A percentile compares a stretch with the other conserved stretches of the same genome.
Evolutionary conservation across 495 filamentous ascomycete genomes (phyloP).

Genomic region (Coniosporium apollinis): DNA sequence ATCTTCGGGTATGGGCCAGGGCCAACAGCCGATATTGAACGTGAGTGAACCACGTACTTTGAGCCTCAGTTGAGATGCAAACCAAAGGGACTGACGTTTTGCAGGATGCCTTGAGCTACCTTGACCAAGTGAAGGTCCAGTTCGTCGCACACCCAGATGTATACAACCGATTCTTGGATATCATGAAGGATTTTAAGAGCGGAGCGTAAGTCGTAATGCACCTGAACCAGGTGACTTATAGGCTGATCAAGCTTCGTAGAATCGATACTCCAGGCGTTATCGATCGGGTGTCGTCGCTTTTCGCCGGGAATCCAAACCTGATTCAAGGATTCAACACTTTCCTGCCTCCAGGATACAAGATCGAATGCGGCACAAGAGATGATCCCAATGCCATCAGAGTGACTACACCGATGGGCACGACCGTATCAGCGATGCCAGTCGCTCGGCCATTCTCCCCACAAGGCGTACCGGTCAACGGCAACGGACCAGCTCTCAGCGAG

Average conservation of each 20-base stretch:
- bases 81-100: slow-evolving; percentile 9
- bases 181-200: slow-evolving; percentile 99
- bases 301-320: slow-evolving; percentile 87
- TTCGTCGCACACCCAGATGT: slow-evolving; percentile 95
- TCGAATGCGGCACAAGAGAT: slow-evolving; percentile 83
- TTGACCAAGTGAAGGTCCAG: slow-evolving; percentile 97
- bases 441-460: slow-evolving; percentile 31
- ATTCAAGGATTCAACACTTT: slow-evolving; percentile 99
- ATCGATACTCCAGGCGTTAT: slow-evolving; percentile 99
- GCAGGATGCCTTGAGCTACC: slow-evolving; percentile 95
- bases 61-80: slow-evolving; percentile 1
- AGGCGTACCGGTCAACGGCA: slow-evolving; percentile 15
- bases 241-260: slow-evolving; percentile 23
- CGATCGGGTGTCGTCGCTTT: slow-evolving; percentile 88
- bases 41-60: slow-evolving; percentile 32
- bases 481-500: slow-evolving; percentile 8
- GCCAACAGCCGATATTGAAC: slow-evolving; percentile 92
- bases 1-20: slow-evolving; percentile 26
- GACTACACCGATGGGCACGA: slow-evolving; percentile 85
- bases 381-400: slow-evolving; percentile 93
- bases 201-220: slow-evolving; percentile 50
- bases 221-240: background rate
- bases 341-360: slow-evolving; percentile 88
- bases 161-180: slow-evolving; percentile 94
- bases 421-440: slow-evolving; percentile 39